Conservation (phyloP, 2,329 filamentous ascomycete genomes). For the Aspergillus brunneoviolaceus region DNA sequence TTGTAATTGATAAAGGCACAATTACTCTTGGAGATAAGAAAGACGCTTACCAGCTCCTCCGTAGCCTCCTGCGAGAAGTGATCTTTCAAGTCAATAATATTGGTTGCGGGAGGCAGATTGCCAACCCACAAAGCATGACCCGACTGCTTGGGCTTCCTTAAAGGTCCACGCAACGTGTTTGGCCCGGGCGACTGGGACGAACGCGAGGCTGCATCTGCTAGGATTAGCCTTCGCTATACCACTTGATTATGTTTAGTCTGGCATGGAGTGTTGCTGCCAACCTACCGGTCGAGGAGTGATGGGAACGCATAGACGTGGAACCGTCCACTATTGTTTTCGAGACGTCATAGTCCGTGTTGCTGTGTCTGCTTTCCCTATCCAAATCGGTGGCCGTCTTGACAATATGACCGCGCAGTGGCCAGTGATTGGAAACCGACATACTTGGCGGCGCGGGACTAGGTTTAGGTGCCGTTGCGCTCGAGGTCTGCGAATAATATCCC, state of each 20-base stretch:
- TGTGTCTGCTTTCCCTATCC: conserved; percentile 5
- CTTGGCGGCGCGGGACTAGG: conserved; percentile 14
- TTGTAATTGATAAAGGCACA: conserved; percentile 96
- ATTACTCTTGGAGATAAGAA: conserved; percentile 94
- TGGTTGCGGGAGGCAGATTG: conserved; percentile 81
- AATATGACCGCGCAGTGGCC: conserved; percentile 6
- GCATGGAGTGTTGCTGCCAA: neutral
- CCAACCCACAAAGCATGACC: conserved; percentile 96
- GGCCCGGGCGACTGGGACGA: conserved; percentile 12
- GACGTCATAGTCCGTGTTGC: conserved; percentile 30
- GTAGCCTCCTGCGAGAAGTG: conserved; percentile 80
- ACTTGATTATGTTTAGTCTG: neutral
- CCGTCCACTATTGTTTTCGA: conserved; percentile 41
- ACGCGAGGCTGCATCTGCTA: conserved; percentile 16
- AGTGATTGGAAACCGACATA: conserved; percentile 3
- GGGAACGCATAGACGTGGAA: conserved; percentile 31
- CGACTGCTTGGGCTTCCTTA: conserved; percentile 65
- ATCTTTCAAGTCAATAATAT: conserved; percentile 80
- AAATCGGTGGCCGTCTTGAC: neutral
- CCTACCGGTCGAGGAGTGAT: conserved; percentile 25
- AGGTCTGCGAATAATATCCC: conserved; percentile 27
- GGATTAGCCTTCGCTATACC: neutral
- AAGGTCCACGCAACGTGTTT: conserved; percentile 58
- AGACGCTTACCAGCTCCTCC: conserved; percentile 78
- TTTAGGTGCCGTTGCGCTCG: conserved; percentile 25